Conservation (phyloP, 2,329 filamentous ascomycete species). For the Ceratocystiopsis minuta region DNA sequence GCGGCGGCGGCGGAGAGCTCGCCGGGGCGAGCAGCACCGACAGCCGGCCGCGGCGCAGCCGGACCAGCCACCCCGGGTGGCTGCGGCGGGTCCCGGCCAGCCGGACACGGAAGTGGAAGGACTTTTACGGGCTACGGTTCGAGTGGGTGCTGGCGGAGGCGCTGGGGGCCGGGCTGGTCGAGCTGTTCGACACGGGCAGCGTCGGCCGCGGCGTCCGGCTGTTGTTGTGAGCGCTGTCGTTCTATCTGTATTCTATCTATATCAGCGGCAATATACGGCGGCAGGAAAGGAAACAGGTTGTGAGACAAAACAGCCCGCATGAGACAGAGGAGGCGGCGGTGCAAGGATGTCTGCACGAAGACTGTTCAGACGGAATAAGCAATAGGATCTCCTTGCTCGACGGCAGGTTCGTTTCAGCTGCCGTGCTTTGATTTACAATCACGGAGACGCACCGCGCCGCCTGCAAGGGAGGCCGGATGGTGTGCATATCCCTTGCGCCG, state of each 20-base stretch:
- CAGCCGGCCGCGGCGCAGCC: constrained; percentile 24
- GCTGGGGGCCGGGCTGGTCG: constrained; percentile 49
- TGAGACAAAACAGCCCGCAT: too few relatives aligned
- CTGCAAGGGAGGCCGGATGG: too few relatives aligned
- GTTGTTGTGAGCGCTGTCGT: not conserved
- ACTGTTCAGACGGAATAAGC: too few relatives aligned
- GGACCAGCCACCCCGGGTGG: constrained; percentile 31
- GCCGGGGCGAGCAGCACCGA: constrained; percentile 3
- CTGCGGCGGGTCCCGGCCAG: constrained; percentile 32
- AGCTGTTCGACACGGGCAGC: constrained; percentile 57
- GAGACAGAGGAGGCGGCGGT: too few relatives aligned
- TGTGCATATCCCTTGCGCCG: too few relatives aligned
- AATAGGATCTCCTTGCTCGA: too few relatives aligned
- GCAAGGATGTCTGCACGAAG: too few relatives aligned
- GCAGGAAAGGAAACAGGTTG: not conserved
- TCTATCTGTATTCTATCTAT: not conserved
- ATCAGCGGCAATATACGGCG: not conserved
- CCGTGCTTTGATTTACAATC: too few relatives aligned
- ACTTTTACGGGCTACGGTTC: constrained; percentile 51
- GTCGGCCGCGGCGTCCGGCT: constrained; percentile 48
- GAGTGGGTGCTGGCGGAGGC: constrained; percentile 56
- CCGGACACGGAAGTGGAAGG: constrained; percentile 50
- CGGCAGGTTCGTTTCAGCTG: too few relatives aligned
- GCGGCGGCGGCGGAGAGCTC: constrained; percentile 16
- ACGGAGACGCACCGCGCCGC: too few relatives aligned